These are phyloP conservation scores for Puccinia hordei DNA, from an alignment of 1,284 basidiomycete species.

Conservation along the genomic window DNA sequence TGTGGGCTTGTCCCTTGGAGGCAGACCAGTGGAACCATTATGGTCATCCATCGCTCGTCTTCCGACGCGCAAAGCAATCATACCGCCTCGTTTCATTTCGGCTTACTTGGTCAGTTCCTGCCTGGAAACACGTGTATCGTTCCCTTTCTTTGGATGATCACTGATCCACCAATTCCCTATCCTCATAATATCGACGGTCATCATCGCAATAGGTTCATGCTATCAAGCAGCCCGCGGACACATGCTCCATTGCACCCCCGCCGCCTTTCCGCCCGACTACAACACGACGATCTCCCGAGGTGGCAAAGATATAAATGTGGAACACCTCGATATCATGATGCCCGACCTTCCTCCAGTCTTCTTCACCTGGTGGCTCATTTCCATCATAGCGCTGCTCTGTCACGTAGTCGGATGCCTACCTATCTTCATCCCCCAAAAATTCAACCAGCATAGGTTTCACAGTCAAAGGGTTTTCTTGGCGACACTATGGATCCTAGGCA, in stretches of 20 bases:
- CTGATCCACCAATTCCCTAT: neutral
- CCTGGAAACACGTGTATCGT: neutral
- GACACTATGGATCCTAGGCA: conserved; percentile 45
- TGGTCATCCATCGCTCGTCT: conserved; percentile 22
- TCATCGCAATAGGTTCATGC: conserved; percentile 29
- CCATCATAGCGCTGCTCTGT: conserved; percentile 17
- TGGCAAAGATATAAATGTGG: conserved; percentile 24
- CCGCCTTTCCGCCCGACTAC: conserved; percentile 45
- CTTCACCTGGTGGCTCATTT: conserved; percentile 32
- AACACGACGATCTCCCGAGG: conserved; percentile 23
- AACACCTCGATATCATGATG: conserved; percentile 41
- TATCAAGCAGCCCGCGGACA: conserved; percentile 9
- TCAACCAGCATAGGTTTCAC: conserved; percentile 6
- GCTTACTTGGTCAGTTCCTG: conserved; percentile 28
- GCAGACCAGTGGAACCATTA: conserved; percentile 19
- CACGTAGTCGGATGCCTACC: conserved; percentile 34
- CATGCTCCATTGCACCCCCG: conserved; percentile 29
- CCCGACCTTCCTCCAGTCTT: conserved; percentile 47
- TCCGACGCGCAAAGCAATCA: conserved; percentile 2
- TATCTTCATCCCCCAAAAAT: neutral
- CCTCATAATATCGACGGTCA: neutral
- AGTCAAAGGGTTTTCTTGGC: conserved; percentile 40
- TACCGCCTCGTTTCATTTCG: conserved; percentile 39
- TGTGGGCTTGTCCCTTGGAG: conserved; percentile 38
- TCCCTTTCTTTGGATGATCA: neutral